These are phyloP conservation scores for Annulohypoxylon moriforme DNA, from an alignment of 495 filamentous ascomycete species.

Conservation along the genomic window DNA sequence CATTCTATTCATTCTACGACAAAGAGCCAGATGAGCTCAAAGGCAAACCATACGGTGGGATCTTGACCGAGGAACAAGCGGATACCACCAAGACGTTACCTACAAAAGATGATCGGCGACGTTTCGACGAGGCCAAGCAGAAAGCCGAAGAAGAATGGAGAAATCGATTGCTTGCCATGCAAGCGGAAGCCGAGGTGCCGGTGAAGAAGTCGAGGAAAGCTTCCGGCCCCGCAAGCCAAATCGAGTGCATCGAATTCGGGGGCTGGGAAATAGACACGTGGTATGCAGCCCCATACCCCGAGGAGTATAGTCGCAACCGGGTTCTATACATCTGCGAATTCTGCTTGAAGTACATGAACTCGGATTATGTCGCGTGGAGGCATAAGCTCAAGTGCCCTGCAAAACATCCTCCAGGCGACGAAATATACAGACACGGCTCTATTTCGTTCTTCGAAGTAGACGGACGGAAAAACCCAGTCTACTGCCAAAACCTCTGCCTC, in stretches of 20 bases:
- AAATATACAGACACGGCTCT: constrained; percentile 95
- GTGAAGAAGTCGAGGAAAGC: constrained; percentile 70
- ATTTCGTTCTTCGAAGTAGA: constrained; percentile 98
- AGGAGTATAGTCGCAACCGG: constrained; percentile 95
- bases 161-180: constrained; percentile 60
- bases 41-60: constrained; percentile 95
- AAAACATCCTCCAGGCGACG: constrained; percentile 95
- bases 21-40: constrained; percentile 89
- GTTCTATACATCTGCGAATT: constrained; percentile 99
- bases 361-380: constrained; percentile 95
- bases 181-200: constrained; percentile 57
- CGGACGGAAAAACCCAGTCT: constrained; percentile 94
- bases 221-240: constrained; percentile 89
- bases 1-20: constrained; percentile 86
- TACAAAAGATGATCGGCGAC: constrained; percentile 77
- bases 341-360: constrained; percentile 99
- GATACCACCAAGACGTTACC: constrained; percentile 92
- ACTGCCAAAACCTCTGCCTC: constrained; percentile 97
- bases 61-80: constrained; percentile 86
- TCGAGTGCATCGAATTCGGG: constrained; percentile 98
- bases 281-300: constrained; percentile 99
- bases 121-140: constrained; percentile 87
- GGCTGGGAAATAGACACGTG: constrained; percentile 98
- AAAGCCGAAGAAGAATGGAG: constrained; percentile 94
- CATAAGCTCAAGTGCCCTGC: constrained; percentile 98